Conservation (phyloP, 257 asterid species). For the Thymus quinquecostatus region DNA sequence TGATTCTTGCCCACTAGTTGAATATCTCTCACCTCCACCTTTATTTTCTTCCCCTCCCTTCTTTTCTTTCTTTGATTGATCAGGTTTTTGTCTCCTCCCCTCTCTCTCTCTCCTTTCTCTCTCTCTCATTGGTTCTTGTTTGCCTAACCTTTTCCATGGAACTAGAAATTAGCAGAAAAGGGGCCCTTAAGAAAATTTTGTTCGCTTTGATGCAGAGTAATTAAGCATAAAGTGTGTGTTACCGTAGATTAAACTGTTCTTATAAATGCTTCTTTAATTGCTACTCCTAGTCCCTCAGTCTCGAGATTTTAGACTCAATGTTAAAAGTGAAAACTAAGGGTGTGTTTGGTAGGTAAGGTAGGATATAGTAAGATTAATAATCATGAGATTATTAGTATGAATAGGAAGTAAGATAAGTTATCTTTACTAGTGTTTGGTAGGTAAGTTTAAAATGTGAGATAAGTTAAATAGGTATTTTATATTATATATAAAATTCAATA, state of each 20-base stretch:
- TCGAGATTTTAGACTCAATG: no score
- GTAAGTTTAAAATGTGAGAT: no score
- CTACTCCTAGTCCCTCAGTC: no score
- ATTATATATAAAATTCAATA: no score
- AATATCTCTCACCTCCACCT: constrained; percentile 30
- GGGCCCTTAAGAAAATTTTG: constrained; percentile 11
- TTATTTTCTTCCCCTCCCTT: not conserved
- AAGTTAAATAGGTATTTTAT: no score
- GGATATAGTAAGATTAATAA: no score
- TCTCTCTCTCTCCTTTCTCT: not conserved
- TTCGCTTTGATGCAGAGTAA: not conserved
- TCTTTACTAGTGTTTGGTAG: no score
- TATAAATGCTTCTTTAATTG: no score
- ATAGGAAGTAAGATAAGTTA: no score
- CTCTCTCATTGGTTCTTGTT: constrained; percentile 1
- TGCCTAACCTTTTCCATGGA: constrained; percentile 1
- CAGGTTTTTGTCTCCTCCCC: not conserved
- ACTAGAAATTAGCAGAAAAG: constrained; percentile 1
- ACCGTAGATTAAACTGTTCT: not conserved
- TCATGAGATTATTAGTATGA: no score
- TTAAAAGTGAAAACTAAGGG: no score
- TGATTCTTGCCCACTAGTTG: constrained; percentile 47
- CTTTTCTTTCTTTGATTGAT: constrained; percentile 6
- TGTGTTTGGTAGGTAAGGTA: no score
- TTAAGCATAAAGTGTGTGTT: not conserved